phyloP scores from a whole-genome alignment of 441 rosid species.

The Melianthus villosus region DNA sequence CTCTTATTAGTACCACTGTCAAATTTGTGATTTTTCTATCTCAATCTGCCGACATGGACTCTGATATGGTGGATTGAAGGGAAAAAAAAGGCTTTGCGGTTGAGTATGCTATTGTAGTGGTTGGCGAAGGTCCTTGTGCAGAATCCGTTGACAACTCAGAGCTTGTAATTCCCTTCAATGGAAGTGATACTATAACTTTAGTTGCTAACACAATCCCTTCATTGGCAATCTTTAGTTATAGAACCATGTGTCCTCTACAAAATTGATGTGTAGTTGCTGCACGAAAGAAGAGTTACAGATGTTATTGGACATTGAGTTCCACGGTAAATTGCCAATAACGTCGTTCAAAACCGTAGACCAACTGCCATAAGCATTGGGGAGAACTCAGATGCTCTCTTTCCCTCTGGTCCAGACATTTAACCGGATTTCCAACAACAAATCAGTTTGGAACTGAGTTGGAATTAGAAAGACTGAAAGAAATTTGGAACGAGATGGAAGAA shows the following conservation, averaged over 20 bases:
- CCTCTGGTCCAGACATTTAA: too few relatives aligned
- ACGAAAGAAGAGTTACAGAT: conserved; percentile 58
- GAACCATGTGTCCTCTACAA: conserved; percentile 38
- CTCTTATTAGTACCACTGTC: too few relatives aligned
- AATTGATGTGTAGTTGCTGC: conserved; percentile 53
- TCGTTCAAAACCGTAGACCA: conserved; percentile 57
- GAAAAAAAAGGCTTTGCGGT: too few relatives aligned
- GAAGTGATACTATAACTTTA: conserved; percentile 26
- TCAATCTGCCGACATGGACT: too few relatives aligned
- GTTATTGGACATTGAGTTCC: conserved; percentile 40
- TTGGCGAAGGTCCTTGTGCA: conserved; percentile 77
- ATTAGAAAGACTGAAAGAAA: too few relatives aligned
- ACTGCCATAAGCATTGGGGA: conserved; percentile 33
- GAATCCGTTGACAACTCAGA: conserved; percentile 45
- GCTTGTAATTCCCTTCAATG: conserved; percentile 49
- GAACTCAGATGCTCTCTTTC: conserved; percentile 49
- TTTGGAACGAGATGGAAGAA: too few relatives aligned
- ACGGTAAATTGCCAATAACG: conserved; percentile 57
- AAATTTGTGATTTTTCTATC: too few relatives aligned
- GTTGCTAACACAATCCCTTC: conserved; percentile 58
- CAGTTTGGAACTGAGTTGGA: too few relatives aligned
- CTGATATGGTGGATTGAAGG: too few relatives aligned
- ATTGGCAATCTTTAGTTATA: conserved; percentile 38
- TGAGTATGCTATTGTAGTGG: conserved; percentile 65
- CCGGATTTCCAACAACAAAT: too few relatives aligned